Base-by-base conservation (phyloP, 306 rosid genomes). In the Trifolium repens region DNA sequence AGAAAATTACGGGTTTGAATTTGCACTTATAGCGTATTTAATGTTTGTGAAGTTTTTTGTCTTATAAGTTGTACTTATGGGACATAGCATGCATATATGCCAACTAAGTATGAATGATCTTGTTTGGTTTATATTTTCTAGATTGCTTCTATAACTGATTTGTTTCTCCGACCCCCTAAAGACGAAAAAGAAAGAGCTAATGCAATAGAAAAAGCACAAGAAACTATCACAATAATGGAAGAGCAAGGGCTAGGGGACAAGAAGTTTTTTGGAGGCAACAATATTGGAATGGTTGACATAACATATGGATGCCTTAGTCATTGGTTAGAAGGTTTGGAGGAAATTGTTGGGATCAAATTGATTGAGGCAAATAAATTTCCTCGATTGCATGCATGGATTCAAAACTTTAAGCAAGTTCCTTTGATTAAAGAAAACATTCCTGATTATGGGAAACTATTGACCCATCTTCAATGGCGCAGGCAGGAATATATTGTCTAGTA, bases 261-360 rank as follows among this genome's bases (percentile, higher is more conserved):
- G 76, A 86, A 78, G 60, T 87, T 79, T 60, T 87, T 81, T 34
- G 84, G 86, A 39, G 88, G 88, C 2, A 34, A 67, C 76, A 47
- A 44, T 6, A 71, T 87, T 30, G 80, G 82, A 16, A 43, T 84
- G 64, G 85, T 84, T 44, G 91, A 87, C 73, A 58, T 87, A 17
- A 71, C 60, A n/a, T 74, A 73, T 71, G 90, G 87, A 22, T 60
- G 73, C n/a, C 71, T 87, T 17, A 22, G 81, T 65, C 85, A 74
- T 22, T 87, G 90, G 90, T 64, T 73, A 60, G 79, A 73, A 67
- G 83, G 80, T 7, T 67, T 84, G 42, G 88, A 84, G 50, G 82
- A 84, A 46, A 75, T 80, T 72, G 74, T 26, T 2, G 88, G 88
- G 3, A 19, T 74, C 1, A 78, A 87, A 70, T 5, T 91, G 37